Percentiles rank a stretch among this genome's conserved stretches.
Evolutionary conservation across 1,139 yeast species (phyloP).

Genomic region (Kodamaea arcana): DNA sequence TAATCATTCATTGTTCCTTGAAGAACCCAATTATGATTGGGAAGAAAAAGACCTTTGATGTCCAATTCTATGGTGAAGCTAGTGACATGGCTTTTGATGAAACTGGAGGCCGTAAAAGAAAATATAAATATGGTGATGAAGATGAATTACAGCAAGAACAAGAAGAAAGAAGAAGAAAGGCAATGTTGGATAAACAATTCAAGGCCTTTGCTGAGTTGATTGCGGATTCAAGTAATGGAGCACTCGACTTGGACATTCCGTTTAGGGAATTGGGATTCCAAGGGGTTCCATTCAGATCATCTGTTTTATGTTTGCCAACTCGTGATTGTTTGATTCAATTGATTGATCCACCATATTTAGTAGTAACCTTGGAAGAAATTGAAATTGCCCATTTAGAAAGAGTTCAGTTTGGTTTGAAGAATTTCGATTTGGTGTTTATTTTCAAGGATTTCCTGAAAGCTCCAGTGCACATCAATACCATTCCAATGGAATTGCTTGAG

Average conservation of each 20-base stretch:
- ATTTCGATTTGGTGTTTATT: constrained; percentile 92
- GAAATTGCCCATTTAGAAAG: constrained; percentile 96
- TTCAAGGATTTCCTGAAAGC: constrained; percentile 86
- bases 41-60: constrained; percentile 90
- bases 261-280: constrained; percentile 94
- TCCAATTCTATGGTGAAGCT: constrained; percentile 95
- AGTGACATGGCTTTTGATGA: constrained; percentile 96
- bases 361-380: constrained; percentile 84
- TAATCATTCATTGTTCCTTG: constrained; percentile 86
- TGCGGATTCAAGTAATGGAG: constrained; percentile 79
- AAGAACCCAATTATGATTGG: constrained; percentile 94
- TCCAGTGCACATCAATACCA: constrained; percentile 89
- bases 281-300: constrained; percentile 95
- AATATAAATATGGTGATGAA: constrained; percentile 94
- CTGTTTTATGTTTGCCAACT: constrained; percentile 94
- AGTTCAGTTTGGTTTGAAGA: constrained; percentile 94
- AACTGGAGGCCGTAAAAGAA: constrained; percentile 89
- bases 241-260: constrained; percentile 86
- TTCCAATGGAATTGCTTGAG: constrained; percentile 89
- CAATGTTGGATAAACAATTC: constrained; percentile 88
- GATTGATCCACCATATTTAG: constrained; percentile 92
- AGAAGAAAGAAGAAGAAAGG: constrained; percentile 92
- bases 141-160: constrained; percentile 98
- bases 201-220: constrained; percentile 84
- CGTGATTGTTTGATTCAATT: constrained; percentile 94